Evolutionary conservation across 495 filamentous ascomycete species (phyloP).

Genomic region (Evansstolkia leycettana): DNA sequence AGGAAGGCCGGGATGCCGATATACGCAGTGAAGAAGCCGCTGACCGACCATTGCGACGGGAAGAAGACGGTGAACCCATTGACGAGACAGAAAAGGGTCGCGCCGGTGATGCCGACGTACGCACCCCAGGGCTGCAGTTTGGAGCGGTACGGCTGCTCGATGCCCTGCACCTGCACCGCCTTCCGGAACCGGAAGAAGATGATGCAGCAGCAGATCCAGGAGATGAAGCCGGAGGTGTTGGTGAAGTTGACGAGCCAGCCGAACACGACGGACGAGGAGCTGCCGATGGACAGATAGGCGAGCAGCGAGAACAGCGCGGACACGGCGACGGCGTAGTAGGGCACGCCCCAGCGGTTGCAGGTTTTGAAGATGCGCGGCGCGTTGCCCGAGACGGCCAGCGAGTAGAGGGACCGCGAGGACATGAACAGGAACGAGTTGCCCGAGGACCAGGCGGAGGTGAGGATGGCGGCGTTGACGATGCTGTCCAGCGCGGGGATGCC

Average conservation of each 20-base stretch:
- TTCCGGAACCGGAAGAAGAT: conserved; percentile 49
- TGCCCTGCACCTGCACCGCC: conserved; percentile 35
- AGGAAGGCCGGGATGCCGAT: conserved; percentile 49
- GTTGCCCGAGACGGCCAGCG: conserved; percentile 39
- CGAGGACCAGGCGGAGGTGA: conserved; percentile 57
- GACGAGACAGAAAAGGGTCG: conserved; percentile 40
- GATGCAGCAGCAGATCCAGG: conserved; percentile 48
- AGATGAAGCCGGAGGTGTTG: conserved; percentile 47
- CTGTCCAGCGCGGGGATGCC: conserved; percentile 53
- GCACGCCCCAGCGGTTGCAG: conserved; percentile 38
- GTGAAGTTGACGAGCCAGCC: conserved; percentile 50
- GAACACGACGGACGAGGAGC: conserved; percentile 25
- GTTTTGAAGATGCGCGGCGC: conserved; percentile 35
- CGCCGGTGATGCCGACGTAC: conserved; percentile 33
- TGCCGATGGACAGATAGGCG: conserved; percentile 24
- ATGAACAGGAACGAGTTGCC: conserved; percentile 77
- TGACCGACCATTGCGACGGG: conserved; percentile 37
- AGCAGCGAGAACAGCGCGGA: conserved; percentile 23
- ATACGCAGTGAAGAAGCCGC: conserved; percentile 49
- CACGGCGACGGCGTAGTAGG: conserved; percentile 27
- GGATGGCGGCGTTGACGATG: conserved; percentile 68
- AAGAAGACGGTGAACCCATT: conserved; percentile 56
- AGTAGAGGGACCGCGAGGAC: conserved; percentile 54
- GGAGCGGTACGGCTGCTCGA: conserved; percentile 42
- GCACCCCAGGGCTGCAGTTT: conserved; percentile 41